Evolutionary conservation across 2,329 filamentous ascomycete species (phyloP), one percentile per base, ranked within the genome.

Genomic region (Paracamarosporium sp.): DNA sequence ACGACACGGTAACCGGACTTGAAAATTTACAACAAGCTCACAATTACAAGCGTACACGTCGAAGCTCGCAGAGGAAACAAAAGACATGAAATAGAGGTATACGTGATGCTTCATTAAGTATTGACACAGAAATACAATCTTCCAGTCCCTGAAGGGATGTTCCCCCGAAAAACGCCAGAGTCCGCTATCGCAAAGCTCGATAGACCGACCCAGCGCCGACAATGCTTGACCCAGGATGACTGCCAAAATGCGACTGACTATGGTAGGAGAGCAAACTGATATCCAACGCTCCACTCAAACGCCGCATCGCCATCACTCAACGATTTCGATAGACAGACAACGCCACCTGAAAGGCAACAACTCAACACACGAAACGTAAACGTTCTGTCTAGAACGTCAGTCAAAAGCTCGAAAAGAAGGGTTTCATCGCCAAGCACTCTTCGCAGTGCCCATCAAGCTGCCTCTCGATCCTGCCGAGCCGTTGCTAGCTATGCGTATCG

Each of bases 381-480:
- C 47, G 38, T 52, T 33, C 46, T 50, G 41, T 38, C 17, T 31
- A 45, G 48, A 52, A 33, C 33, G 47, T 62, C 51, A 63, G 55
- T 53, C 54, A 51, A 35, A 12, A 48, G 47, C 8, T 50, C 15
- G 45, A 41, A 35, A 51, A 53, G 9, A 28, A n/a, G 11, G 40
- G 74, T 60, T 71, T 75, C 63, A 72, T 50, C 72, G 71, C 73
- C 73, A 75, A 43, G 68, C 65, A 54, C 67, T 68, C 67, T 75
- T 76, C 56, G 64, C 57, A 15, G 58, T 60, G 20, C 64, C 57
- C 55, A 69, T 70, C 28, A 75, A 63, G 60, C 72, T 75, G 54
- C 70, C 70, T 62, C 73, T 64, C 15, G 64, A 61, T 12, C 62
- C 58, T 55, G 52, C 53, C 44, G 69, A 71, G 53, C 67, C 63